These are phyloP conservation scores for Skeletonema costatum DNA, from an alignment of 108 stramenopile genomes.

Conservation along the genomic window DNA sequence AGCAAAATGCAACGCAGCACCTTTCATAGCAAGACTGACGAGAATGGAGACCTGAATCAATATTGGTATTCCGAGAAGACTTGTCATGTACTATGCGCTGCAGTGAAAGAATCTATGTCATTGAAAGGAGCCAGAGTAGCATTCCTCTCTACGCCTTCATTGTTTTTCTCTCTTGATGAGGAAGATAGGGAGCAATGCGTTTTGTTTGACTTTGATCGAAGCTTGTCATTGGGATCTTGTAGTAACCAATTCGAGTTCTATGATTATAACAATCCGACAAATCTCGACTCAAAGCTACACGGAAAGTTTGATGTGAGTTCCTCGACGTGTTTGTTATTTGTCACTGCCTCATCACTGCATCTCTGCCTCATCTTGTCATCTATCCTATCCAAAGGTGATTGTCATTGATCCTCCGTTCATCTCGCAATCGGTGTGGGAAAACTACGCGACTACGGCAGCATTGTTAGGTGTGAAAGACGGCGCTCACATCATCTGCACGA, in stretches of 20 bases:
- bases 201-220: conserved; percentile 64
- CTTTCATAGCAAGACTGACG: conserved; percentile 27
- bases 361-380: too few species aligned
- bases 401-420: conserved; percentile 88
- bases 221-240: conserved; percentile 53
- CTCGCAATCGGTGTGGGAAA: conserved; percentile 75
- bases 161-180: conserved; percentile 60
- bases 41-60: conserved; percentile 68
- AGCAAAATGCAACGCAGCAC: background rate
- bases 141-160: conserved; percentile 74
- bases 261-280: conserved; percentile 64
- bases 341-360: too few species aligned
- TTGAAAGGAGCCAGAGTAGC: conserved; percentile 35
- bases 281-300: conserved; percentile 30
- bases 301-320: conserved; percentile 53
- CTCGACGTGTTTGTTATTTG: too few species aligned
- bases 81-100: conserved; percentile 51
- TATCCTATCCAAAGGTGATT: conserved; percentile 16
- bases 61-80: conserved; percentile 78
- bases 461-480: conserved; percentile 26
- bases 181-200: conserved; percentile 41
- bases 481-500: conserved; percentile 47
- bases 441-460: conserved; percentile 57
- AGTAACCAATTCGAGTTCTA: conserved; percentile 46
- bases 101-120: conserved; percentile 26